phyloP scores from a whole-genome alignment of 2,329 filamentous ascomycete genomes.

The Emmonsiellopsis sp. region DNA sequence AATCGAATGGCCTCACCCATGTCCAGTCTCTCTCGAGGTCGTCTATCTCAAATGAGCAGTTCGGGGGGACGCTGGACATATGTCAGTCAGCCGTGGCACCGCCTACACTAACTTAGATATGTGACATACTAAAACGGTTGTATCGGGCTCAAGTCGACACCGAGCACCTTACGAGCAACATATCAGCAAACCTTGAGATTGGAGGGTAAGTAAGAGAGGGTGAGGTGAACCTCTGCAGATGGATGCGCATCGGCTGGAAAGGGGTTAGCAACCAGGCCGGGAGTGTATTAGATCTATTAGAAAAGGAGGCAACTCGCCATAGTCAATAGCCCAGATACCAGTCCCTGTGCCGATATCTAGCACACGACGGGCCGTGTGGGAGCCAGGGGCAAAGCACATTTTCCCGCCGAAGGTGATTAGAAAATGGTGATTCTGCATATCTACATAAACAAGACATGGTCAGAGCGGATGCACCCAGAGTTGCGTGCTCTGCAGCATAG shows the following conservation, averaged over 20 bases:
- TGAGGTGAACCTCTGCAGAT: conserved; percentile 3
- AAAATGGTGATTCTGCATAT: conserved; percentile 19
- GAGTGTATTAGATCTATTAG: too few relatives aligned
- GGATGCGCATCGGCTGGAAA: conserved; percentile 2
- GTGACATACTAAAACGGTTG: conserved; percentile 12
- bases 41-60: conserved; percentile 38
- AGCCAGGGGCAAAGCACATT: conserved; percentile 22
- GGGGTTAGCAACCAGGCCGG: neutral
- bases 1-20: conserved; percentile 28
- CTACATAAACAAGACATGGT: neutral
- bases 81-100: neutral
- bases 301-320: conserved; percentile 18
- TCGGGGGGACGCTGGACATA: conserved; percentile 24
- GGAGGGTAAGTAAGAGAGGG: neutral
- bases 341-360: conserved; percentile 30
- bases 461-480: neutral
- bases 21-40: conserved; percentile 34
- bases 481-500: neutral
- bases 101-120: too few relatives aligned
- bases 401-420: conserved; percentile 19
- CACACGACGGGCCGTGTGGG: conserved; percentile 12
- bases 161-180: conserved; percentile 9
- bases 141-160: conserved; percentile 20
- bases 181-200: neutral
- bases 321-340: conserved; percentile 30